Percentiles rank a stretch among this genome's conserved stretches.
These are phyloP conservation scores for Pulveroboletus sp. DNA, from an alignment of 768 basidiomycete species.

Conservation along the genomic window DNA sequence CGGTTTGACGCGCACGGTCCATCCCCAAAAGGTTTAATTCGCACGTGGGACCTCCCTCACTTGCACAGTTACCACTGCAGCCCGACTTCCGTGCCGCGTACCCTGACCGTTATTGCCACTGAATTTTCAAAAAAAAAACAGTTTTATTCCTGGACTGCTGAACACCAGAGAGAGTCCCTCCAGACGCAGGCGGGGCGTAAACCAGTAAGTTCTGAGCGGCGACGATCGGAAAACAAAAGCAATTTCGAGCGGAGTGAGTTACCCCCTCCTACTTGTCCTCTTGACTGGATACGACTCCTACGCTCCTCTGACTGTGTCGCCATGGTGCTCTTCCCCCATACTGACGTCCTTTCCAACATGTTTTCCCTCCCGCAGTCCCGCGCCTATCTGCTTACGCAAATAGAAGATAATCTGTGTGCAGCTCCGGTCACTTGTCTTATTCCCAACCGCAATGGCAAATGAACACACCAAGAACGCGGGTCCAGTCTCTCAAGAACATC, in stretches of 20 bases:
- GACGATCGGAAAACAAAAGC: constrained; percentile 34
- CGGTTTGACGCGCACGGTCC: constrained; percentile 22
- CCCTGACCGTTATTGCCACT: constrained; percentile 3
- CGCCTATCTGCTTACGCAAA: constrained; percentile 31
- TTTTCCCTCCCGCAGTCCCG: constrained; percentile 14
- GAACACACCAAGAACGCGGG: constrained; percentile 33
- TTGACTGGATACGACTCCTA: not conserved
- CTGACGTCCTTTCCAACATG: constrained; percentile 20
- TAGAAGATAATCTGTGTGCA: constrained; percentile 20
- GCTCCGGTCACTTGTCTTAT: constrained; percentile 27
- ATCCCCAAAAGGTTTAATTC: constrained; percentile 29
- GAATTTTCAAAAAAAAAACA: constrained; percentile 10
- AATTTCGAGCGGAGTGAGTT: constrained; percentile 37
- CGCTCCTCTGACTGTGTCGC: constrained; percentile 3
- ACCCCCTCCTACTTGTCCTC: not conserved
- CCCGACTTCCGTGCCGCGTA: constrained; percentile 6
- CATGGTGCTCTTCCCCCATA: not conserved
- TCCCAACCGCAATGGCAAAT: constrained; percentile 24
- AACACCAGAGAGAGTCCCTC: constrained; percentile 7
- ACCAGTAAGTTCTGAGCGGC: constrained; percentile 32
- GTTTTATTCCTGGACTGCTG: constrained; percentile 2
- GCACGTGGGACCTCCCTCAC: constrained; percentile 29
- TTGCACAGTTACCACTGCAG: constrained; percentile 27
- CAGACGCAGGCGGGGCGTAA: constrained; percentile 12
- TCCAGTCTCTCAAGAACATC: constrained; percentile 33